Conservation (phyloP, 1,284 basidiomycete species). For the Heterobasidion occidentale region DNA sequence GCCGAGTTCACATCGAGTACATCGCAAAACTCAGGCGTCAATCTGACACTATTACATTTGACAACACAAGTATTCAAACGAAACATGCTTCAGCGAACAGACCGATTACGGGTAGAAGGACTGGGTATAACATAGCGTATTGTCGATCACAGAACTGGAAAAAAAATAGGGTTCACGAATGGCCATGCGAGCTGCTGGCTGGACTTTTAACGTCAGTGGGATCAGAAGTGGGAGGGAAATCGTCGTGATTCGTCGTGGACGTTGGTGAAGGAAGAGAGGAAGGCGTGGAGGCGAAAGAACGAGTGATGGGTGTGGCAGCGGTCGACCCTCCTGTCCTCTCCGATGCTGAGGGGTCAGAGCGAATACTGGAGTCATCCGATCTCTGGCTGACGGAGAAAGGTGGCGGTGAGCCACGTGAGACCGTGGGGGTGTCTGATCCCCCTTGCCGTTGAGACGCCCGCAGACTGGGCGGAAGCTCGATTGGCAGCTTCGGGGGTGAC, state of each 20-base stretch:
- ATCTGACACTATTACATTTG: too few species aligned
- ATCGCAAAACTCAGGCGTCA: too few species aligned
- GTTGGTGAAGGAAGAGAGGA: background rate
- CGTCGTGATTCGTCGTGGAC: background rate
- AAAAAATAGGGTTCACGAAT: background rate
- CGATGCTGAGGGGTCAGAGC: background rate
- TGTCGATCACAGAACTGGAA: background rate
- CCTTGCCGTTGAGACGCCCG: too few species aligned
- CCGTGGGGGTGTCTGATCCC: background rate
- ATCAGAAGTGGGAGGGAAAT: background rate
- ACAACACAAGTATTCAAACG: too few species aligned
- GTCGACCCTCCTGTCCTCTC: background rate
- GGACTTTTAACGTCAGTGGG: background rate
- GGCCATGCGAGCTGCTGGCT: background rate
- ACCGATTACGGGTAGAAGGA: background rate
- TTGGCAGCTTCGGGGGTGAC: background rate
- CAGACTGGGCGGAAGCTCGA: background rate
- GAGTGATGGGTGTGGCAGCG: background rate
- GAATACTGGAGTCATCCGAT: background rate
- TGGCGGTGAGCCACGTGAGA: background rate
- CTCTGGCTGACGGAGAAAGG: background rate
- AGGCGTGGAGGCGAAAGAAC: background rate
- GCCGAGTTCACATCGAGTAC: too few species aligned
- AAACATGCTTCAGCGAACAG: too few species aligned
- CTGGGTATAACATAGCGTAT: background rate